Percentiles rank a stretch among this genome's conserved stretches.
Evolutionary conservation across 306 rosid species (phyloP).

Genomic region (Corylus heterophylla): DNA sequence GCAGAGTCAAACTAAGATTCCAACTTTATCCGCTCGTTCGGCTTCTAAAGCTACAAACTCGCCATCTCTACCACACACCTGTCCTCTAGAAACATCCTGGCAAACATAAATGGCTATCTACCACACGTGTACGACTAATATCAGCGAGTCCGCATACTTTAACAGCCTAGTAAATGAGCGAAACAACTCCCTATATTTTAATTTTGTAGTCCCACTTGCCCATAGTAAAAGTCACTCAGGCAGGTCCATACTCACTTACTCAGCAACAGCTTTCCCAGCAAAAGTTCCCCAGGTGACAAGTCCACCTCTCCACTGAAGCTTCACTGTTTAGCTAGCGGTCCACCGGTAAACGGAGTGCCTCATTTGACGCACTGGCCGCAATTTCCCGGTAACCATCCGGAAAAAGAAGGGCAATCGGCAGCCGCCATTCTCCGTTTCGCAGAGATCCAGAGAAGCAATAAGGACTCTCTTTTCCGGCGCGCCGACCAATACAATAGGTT

Average conservation of each 20-base stretch:
- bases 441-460: conserved; percentile 18
- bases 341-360: not conserved
- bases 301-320: not conserved
- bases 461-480: not conserved
- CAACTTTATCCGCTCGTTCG: not conserved
- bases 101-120: not conserved
- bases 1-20: no score
- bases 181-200: no score
- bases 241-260: not conserved
- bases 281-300: not conserved
- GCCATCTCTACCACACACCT: not conserved
- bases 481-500: no score
- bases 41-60: not conserved
- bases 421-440: conserved; percentile 10
- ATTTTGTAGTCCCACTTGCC: no score
- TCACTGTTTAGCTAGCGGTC: not conserved
- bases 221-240: not conserved
- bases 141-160: not conserved
- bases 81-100: not conserved
- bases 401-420: conserved; percentile 28
- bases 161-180: not conserved
- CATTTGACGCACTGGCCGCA: not conserved
- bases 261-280: not conserved
- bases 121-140: not conserved
- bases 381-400: conserved; percentile 5